Base-by-base conservation (phyloP, 352 stramenopile genomes). In the Phytopythium montanum region DNA sequence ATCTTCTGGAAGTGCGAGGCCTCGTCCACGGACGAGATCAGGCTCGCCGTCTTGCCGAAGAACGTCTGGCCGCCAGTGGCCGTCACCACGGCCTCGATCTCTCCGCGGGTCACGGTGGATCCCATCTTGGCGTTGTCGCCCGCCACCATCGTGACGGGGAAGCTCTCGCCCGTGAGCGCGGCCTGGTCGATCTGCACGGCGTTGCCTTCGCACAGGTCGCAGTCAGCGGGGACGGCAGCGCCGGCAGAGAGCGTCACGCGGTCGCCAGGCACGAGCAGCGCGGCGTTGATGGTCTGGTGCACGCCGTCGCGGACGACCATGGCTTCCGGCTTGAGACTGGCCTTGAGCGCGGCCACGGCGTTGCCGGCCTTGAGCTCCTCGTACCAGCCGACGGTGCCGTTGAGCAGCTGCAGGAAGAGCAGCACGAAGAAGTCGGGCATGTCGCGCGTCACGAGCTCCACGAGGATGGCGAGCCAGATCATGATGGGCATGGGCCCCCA, bases 251-350 rank as follows among this genome's bases (percentile, higher is more conserved):
- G 71, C 34, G 92, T 83, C n/a, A 98, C 64, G 42, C 97, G 72
- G 71, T 99, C 96, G 28, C 96, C 96, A 16, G 94, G 95, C 38
- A 99, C 96, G 29, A 99, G 79, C 46, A 90, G 60, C 44, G 90
- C 73, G 2, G 88, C 87, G 69, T 96, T 94, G 42, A 97, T 90
- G 31, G 79, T 96, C 62, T 91, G 71, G 68, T 90, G 87, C 28
- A 94, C 75, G 48, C 91, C 92, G 61, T 98, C 89, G 28, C 93
- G 88, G 44, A 97, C 91, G 18, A 96, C 87, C 33, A 90, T 73
- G 8, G 81, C 88, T 41, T 97, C 78, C 2, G 91, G 85, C 62
- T 91, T 95, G 41, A 98, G 73, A 23, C 74, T 86, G 9, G 77
- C 85, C 65, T 92, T 95, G 5, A 98, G 75, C n/a, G 87, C 92